Base-by-base conservation (phyloP, 768 basidiomycete genomes). In the Suillus variegatus region DNA sequence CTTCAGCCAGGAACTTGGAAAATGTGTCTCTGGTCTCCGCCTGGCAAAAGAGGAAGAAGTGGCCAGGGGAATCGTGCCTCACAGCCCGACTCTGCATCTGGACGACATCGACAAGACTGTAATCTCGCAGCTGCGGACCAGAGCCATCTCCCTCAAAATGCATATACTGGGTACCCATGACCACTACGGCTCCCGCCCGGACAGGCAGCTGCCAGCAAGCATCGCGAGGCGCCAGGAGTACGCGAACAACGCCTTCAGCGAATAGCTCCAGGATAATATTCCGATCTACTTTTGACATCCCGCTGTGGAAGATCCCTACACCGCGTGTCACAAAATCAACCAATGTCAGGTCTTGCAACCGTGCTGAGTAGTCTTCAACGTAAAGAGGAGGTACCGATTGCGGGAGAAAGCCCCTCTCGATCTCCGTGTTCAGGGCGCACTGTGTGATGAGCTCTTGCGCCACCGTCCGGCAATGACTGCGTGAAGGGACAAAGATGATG, bases 61-160 rank as follows among this genome's bases (percentile, higher is more conserved):
- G 83, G 0, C 93, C 91, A 0, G 79, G 69, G 12, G 81, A 82
- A 1, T 82, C 78, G 68, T 88, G 87, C 63, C 84, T 85, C 14
- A 94, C 85, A 4, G 95, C 95, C 40, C 88, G 86, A 63, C 93
- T 87, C 76, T 99, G 96, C 96, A 99, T 99, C 64, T 87, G 88
- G 60, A 92, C 88, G 43, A 99, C 77, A 70, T 99, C 95, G 22
- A 86, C 82, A 44, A 97, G 79, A 0, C 81, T 80, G 75, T 99
- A 99, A 73, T 95, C 94, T 52, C 84, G 83, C 60, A 97, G 74
- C 70, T 91, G 89, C 28, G 91, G 86, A 66, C 89, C 87, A 10
- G 80, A 73, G 16, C 79, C 82, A 62, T 79, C 81, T 44, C 74
- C 76, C 47, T 82, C 79, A 8, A 82, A 69, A 63, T 86, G 80